Base-by-base conservation (phyloP, 768 basidiomycete genomes). In the Phylloporus sp. region DNA sequence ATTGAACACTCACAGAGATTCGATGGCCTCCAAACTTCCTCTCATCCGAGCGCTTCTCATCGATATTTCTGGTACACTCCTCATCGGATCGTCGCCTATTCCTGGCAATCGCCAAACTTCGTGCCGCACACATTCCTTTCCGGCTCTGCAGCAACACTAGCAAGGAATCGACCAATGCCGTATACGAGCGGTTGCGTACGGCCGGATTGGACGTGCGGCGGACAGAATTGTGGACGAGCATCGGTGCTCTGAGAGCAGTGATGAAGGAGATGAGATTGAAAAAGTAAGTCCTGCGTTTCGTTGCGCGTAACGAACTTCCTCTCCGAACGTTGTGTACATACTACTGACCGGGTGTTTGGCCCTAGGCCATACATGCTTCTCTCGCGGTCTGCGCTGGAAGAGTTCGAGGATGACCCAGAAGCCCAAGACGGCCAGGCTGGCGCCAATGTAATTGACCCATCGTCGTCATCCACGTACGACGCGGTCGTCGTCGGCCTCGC, bases 141-240 rank as follows among this genome's bases (percentile, higher is more conserved):
- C 71, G 79, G 24, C 70, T 79, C 51, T 86, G 87, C 62, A 86
- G 82, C 45, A 88, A 88, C 61, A 81, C 82, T 0, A 84, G 82
- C 62, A 84, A 86, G 53, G 84, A 86, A 55, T 80, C 82, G 0
- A 79, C 73, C 0, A 38, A 47, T 4, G 70, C 68, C 5, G 63
- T 87, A 6, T 55, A 78, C n/a, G 48, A 49, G 2, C 70, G 73
- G 20, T 70, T 88, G 57, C 47, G 57, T 0, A 56, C 61, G 0
- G 77, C 84, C 55, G 82, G 83, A 0, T 77, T 88, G 53, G 71
- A 75, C 12, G 63, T 81, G 2, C 58, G 39, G 2, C 59, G 56
- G 16, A 62, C 67, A 6, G 80, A 84, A 60, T 61, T 85, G 18
- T 86, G 82, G 76, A 87, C 85, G 4, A 84, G 82, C 53, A 65